Conservation (phyloP, 768 basidiomycete species). For the Solioccasus polychromus region DNA sequence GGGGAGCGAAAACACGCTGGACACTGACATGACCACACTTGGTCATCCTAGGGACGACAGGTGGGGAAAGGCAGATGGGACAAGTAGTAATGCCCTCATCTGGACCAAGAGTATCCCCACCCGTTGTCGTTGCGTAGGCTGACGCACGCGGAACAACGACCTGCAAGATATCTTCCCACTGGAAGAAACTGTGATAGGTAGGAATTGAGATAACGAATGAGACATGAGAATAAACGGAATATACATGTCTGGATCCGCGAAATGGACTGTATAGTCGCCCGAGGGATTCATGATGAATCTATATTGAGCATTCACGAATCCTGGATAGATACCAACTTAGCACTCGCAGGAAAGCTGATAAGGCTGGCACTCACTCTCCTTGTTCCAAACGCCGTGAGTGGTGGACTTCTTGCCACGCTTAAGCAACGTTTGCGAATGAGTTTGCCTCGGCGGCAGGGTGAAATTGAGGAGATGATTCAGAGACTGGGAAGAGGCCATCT, state of each 20-base stretch:
- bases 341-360: slow-evolving; percentile 12
- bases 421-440: slow-evolving; percentile 56
- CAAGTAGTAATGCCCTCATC: slow-evolving; percentile 72
- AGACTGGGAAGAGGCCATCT: slow-evolving; percentile 67
- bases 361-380: slow-evolving; percentile 74
- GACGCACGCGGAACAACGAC: slow-evolving; percentile 87
- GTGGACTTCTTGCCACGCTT: slow-evolving; percentile 74
- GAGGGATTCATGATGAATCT: slow-evolving; percentile 93
- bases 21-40: slow-evolving; percentile 94
- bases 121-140: slow-evolving; percentile 63
- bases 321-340: slow-evolving; percentile 39
- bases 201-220: not conserved
- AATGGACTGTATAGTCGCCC: slow-evolving; percentile 91
- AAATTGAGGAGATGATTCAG: slow-evolving; percentile 91
- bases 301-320: slow-evolving; percentile 95
- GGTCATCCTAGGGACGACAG: slow-evolving; percentile 88
- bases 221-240: slow-evolving; percentile 28
- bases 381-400: slow-evolving; percentile 73
- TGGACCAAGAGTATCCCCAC: slow-evolving; percentile 39
- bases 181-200: slow-evolving; percentile 68
- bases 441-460: slow-evolving; percentile 83
- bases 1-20: not conserved
- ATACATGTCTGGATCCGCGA: slow-evolving; percentile 96
- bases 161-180: slow-evolving; percentile 95
- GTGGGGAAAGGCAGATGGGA: slow-evolving; percentile 93